Evolutionary conservation across 371 early-diverging fungal genomes (phyloP).

Genomic region (Haplosporangium sp.): DNA sequence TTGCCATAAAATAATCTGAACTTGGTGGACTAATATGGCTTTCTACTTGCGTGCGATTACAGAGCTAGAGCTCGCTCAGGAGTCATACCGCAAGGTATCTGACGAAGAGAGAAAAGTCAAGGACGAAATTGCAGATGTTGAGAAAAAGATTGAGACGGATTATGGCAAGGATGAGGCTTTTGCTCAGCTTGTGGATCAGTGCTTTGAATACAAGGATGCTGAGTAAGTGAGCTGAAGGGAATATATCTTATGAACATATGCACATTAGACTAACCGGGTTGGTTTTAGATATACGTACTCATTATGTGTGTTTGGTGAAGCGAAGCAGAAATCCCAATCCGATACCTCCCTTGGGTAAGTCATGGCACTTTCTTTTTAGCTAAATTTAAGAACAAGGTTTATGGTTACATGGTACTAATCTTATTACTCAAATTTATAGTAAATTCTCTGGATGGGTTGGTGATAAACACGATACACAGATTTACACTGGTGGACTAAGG

Average conservation of each 20-base stretch:
- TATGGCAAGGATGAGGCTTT: slow-evolving; percentile 73
- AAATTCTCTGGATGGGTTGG: slow-evolving; percentile 47
- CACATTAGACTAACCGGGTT: not conserved
- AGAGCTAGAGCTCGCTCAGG: slow-evolving; percentile 55
- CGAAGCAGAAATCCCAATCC: slow-evolving; percentile 73
- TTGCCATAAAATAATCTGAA: not conserved
- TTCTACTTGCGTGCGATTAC: not conserved
- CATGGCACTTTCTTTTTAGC: not conserved
- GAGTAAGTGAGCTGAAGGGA: slow-evolving; percentile 61
- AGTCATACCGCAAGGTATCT: slow-evolving; percentile 58
- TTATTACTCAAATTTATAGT: slow-evolving; percentile 2
- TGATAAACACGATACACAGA: slow-evolving; percentile 65
- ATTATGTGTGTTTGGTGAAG: slow-evolving; percentile 82
- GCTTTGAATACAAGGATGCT: slow-evolving; percentile 74
- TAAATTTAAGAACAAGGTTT: not conserved
- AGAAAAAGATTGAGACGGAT: slow-evolving; percentile 65
- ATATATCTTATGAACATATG: not conserved
- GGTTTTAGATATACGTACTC: slow-evolving; percentile 71
- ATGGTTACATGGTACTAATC: not conserved
- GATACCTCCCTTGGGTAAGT: slow-evolving; percentile 77
- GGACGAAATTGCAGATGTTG: slow-evolving; percentile 54
- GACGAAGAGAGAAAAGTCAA: slow-evolving; percentile 55
- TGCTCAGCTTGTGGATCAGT: slow-evolving; percentile 72
- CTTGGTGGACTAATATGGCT: not conserved
- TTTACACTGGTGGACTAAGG: slow-evolving; percentile 76